Evolutionary conservation across 129 eudicot genomes (phyloP), one percentile per base, ranked within the genome.

Genomic region (Chrysanthemum seticuspe): DNA sequence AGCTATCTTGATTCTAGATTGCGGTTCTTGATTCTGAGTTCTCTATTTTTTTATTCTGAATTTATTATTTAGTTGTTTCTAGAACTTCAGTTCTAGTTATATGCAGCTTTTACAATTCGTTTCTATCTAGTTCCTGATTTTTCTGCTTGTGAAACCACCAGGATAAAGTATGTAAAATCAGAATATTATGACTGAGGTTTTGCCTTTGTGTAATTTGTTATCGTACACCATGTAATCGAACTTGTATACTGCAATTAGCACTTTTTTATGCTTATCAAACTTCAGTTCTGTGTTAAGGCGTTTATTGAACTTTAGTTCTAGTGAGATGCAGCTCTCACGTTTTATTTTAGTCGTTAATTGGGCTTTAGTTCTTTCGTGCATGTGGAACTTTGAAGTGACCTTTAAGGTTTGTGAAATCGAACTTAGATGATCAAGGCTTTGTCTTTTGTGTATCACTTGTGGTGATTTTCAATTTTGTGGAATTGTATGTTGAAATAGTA

Each of bases 401-500:
- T 63, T 13, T 7, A 49, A 61, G 47, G 73, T 6, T 68, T 23
- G 61, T 13, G 15, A 54, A 50, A 68, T 68, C 62, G 53, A 29
- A 69, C 18, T 70, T 70, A 70, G 74, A 29, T 8, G 18, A 70
- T 54, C 52, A 50, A 53, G 74, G 64, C 31, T 68, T 68, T 27
- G 59, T 18, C n/a, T 29, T 29, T 29, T 29, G 31, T 29, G 4
- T 29, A 29, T 29, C 29, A 27, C 29, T 27, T 27, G 29, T 27
- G 31, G 4, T 29, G 31, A 29, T 29, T 29, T 29, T 29, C 31
- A 29, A 29, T 29, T 29, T 29, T 29, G 31, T 29, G 31, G 31
- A 29, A 29, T 29, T 29, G 4, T 29, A 29, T 29, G 31, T 29
- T 29, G 31, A 29, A 29, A 29, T 29, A 29, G 31, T 29, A 29